phyloP scores from a whole-genome alignment of 768 basidiomycete species.

The Boletus tylopilopsis region DNA sequence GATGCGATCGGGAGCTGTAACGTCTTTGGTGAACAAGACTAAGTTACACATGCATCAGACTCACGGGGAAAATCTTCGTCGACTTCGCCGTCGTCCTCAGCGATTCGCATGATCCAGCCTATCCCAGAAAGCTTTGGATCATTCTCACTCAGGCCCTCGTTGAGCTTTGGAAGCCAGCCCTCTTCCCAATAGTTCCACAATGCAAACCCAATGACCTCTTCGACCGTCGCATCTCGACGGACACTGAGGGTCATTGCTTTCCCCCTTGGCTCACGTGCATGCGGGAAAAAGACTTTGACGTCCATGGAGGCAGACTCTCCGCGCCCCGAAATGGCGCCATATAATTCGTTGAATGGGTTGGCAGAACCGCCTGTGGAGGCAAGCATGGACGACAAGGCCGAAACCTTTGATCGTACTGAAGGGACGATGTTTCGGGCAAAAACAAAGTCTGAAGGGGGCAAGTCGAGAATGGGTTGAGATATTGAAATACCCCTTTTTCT shows the following conservation, averaged over 20 bases:
- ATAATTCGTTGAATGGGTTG: conserved; percentile 87
- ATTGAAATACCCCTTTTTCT: conserved; percentile 30
- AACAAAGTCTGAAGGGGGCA: conserved; percentile 26
- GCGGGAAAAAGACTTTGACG: conserved; percentile 84
- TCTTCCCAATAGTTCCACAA: conserved; percentile 94
- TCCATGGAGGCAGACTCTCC: conserved; percentile 58
- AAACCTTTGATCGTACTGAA: conserved; percentile 44
- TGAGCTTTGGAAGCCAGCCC: conserved; percentile 71
- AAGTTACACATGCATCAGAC: conserved; percentile 26
- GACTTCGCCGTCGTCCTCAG: conserved; percentile 96
- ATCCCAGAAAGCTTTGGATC: conserved; percentile 71
- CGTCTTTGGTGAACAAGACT: not conserved
- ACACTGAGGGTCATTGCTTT: conserved; percentile 72
- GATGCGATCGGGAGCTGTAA: conserved; percentile 83
- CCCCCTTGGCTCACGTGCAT: conserved; percentile 56
- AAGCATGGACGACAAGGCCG: conserved; percentile 72
- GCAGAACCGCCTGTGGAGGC: conserved; percentile 57
- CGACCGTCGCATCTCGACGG: conserved; percentile 83
- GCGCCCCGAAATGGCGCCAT: conserved; percentile 80
- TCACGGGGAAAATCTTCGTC: conserved; percentile 98
- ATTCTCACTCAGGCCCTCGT: conserved; percentile 59
- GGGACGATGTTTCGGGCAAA: conserved; percentile 54
- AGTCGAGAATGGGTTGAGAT: conserved; percentile 19
- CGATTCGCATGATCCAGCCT: conserved; percentile 91
- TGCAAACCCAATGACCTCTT: conserved; percentile 93